Base-by-base conservation (phyloP, 257 asterid species). In the Perilla frutescens region DNA sequence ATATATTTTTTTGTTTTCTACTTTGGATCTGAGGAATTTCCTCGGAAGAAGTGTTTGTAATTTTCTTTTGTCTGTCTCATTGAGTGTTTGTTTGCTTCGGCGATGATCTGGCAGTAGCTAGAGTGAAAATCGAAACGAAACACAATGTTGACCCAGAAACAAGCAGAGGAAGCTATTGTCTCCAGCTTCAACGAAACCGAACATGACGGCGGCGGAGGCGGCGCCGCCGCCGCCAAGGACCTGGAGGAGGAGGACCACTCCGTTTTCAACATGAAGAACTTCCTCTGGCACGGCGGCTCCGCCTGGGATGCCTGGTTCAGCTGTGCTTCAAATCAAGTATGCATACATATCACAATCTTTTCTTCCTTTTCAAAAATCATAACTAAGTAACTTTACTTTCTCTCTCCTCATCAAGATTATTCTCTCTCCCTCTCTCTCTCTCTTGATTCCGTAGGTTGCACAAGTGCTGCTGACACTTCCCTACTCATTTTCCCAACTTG, bases 261-360 rank as follows among this genome's bases (percentile, higher is more conserved):
- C 2, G 44, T 62, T 55, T 73, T 76, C 62, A 76, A 83, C 77
- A 66, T 87, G 76, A 85, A 82, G 32, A 87, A 66, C 80, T 12
- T 88, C 45, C 85, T 91, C 64, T 91, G 97, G 97, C 93, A 91
- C 82, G 97, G 97, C 29, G 97, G 97, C 75, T 89, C 97, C 66
- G 90, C 83, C 58, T 90, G 84, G 81, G 97, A 91, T 69, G 97
- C 97, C 67, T 91, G 97, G 97, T 91, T 91, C 84, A 89, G 97
- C 56, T 91, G 97, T 68, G 90, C 97, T 7, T 91, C 97, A 32
- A 91, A 91, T 75, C 97, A 91, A 83, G 97, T 91, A 72, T 1
- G 6, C 12, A n/a, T 0, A 49, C 20, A 50, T 7, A 50, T 48
- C 37, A 34, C 37, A 34, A 34, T 34, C 37, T 34, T 34, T 34